Base-by-base conservation (phyloP, 2,329 filamentous ascomycete genomes). In the Fusarium sp. region DNA sequence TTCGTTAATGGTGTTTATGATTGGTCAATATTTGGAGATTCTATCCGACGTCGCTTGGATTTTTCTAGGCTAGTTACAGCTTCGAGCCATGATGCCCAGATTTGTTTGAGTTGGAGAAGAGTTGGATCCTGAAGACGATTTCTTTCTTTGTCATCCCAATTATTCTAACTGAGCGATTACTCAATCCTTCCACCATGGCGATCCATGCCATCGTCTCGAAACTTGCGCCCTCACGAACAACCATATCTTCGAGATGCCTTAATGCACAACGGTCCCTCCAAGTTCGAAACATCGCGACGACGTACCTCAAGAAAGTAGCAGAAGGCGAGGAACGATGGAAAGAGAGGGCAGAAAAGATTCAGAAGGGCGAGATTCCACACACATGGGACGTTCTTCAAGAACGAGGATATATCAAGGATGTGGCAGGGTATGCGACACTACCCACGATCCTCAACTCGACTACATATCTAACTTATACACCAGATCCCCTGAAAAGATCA, bases 381-480 rank as follows among this genome's bases (percentile, higher is more conserved):
- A 86, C 92, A 60, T 90, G 93, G 83, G 88, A 89, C 59, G 77
- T 92, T 24, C 85, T 96, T 18, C 89, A 93, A 75, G 90, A 93
- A 81, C 87, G 94, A 77, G 94, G 93, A 48, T 91, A 89, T 73
- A 85, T 96, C 70, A 93, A 95, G 78, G 90, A 94, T 73, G 86
- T 93, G 39, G 92, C 93, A 74, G 93, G 92, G 92, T 94, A 85
- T 74, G 88, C 70, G 52, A 41, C 39, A 48, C 60, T 26, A 22
- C 68, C 36, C 61, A 59, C 47, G 15, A 34, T 50, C 15, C 26
- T 42, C 24, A 44, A 42, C 44, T 36, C 39, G 30, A 11, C 48
- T 69, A 34, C 18, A 39, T 45, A 70, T 62, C 36, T 60, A 61
- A 70, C 48, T 38, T 44, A 20, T 44, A 17, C 17, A 44, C 39